These are phyloP conservation scores for Fusarium tupiense DNA, from an alignment of 2,329 filamentous ascomycete genomes.

Conservation along the genomic window DNA sequence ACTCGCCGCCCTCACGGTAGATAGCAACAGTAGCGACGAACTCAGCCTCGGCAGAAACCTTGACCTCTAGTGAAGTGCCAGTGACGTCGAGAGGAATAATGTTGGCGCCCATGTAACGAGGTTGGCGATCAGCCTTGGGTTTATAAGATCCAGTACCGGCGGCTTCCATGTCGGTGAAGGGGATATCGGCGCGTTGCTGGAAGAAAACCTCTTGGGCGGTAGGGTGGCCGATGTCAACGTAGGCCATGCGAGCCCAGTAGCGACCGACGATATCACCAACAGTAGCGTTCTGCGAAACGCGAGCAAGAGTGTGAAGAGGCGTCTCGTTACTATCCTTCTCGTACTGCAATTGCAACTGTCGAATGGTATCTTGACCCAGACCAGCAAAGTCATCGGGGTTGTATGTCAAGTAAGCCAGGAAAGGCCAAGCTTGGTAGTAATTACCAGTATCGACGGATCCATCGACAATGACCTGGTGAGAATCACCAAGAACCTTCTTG, in stretches of 20 bases:
- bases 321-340: conserved; percentile 58
- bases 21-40: conserved; percentile 56
- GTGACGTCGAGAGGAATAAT: conserved; percentile 56
- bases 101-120: conserved; percentile 61
- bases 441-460: conserved; percentile 54
- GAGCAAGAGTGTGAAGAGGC: conserved; percentile 57
- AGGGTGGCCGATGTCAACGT: conserved; percentile 59
- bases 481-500: conserved; percentile 57
- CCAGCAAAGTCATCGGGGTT: conserved; percentile 57
- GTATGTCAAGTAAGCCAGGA: conserved; percentile 58
- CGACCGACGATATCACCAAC: conserved; percentile 56
- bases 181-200: conserved; percentile 47
- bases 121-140: conserved; percentile 54
- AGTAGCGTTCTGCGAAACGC: conserved; percentile 47
- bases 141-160: conserved; percentile 50
- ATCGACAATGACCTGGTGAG: conserved; percentile 60
- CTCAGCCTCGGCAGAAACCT: conserved; percentile 48
- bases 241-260: conserved; percentile 65
- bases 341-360: conserved; percentile 56
- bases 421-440: conserved; percentile 63
- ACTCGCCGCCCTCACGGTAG: conserved; percentile 37
- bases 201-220: conserved; percentile 53
- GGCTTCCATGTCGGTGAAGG: conserved; percentile 55
- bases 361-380: conserved; percentile 54
- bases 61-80: conserved; percentile 44